A percentile compares a stretch with the other conserved stretches of the same genome.
phyloP scores from a whole-genome alignment of 768 basidiomycete species.

The Phlebiopsis flavidoalba region DNA sequence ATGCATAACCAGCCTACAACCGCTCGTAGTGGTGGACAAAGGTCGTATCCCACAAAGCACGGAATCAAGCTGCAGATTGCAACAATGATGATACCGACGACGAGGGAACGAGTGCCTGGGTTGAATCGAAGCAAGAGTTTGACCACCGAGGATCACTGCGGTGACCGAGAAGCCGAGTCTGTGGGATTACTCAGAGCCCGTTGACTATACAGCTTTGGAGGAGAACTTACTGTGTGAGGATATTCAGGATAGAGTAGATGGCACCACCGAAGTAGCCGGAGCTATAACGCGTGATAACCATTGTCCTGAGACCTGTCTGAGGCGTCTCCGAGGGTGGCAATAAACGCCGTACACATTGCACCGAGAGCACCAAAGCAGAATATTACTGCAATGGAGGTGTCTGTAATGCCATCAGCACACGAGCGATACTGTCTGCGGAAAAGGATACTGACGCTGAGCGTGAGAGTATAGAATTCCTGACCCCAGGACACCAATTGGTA shows the following conservation, averaged over 20 bases:
- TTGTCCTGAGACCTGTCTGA: slow-evolving; percentile 46
- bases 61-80: slow-evolving; percentile 37
- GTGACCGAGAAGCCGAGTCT: slow-evolving; percentile 45
- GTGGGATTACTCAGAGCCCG: background rate
- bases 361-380: slow-evolving; percentile 43
- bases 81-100: slow-evolving; percentile 45
- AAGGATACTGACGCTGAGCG: slow-evolving; percentile 35
- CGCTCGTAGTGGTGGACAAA: slow-evolving; percentile 47
- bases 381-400: slow-evolving; percentile 39
- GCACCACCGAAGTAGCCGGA: slow-evolving; percentile 45
- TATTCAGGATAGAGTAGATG: slow-evolving; percentile 48
- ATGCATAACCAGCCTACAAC: too few relatives aligned
- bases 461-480: slow-evolving; percentile 43
- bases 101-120: slow-evolving; percentile 37
- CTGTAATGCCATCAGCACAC: slow-evolving; percentile 18
- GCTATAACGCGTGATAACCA: slow-evolving; percentile 46
- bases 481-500: slow-evolving; percentile 48
- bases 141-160: slow-evolving; percentile 49
- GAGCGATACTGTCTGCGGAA: background rate
- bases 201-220: background rate
- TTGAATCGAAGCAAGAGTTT: slow-evolving; percentile 43
- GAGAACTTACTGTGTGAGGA: slow-evolving; percentile 34
- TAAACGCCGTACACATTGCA: slow-evolving; percentile 38
- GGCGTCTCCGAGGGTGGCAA: slow-evolving; percentile 53
- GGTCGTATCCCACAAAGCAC: slow-evolving; percentile 42